A percentile compares a stretch with the other conserved stretches of the same genome.
phyloP scores from a whole-genome alignment of 805 yeast genomes.

The Starmera pachycereana region DNA sequence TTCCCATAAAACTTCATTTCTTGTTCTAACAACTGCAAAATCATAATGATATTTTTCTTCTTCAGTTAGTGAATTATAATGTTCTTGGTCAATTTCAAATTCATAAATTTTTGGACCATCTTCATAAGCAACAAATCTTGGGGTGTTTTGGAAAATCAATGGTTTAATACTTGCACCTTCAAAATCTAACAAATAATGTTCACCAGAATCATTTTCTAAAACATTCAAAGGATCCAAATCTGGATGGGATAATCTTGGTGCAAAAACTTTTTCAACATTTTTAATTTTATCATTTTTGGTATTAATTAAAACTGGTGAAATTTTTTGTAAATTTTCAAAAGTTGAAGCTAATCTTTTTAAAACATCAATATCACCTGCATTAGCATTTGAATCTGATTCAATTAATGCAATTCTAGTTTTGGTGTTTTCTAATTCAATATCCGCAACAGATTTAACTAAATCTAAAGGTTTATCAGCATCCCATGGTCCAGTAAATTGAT shows the following conservation, averaged over 20 bases:
- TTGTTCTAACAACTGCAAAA: conserved; percentile 80
- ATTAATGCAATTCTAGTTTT: conserved; percentile 46
- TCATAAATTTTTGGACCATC: conserved; percentile 82
- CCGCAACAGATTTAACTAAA: conserved; percentile 53
- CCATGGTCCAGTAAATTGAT: conserved; percentile 73
- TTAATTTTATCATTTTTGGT: conserved; percentile 44
- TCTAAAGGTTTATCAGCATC: conserved; percentile 43
- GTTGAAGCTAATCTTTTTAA: conserved; percentile 45
- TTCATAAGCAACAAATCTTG: conserved; percentile 69
- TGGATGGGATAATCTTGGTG: conserved; percentile 68
- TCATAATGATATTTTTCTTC: conserved; percentile 70
- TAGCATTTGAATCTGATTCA: conserved; percentile 35
- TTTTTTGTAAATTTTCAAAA: conserved; percentile 45
- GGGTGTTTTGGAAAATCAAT: conserved; percentile 65
- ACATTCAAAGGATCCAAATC: conserved; percentile 91
- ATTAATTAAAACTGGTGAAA: conserved; percentile 50
- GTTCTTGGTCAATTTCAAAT: conserved; percentile 63
- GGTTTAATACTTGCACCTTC: conserved; percentile 80
- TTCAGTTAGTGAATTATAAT: conserved; percentile 56
- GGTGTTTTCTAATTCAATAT: conserved; percentile 51
- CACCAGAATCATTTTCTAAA: conserved; percentile 31
- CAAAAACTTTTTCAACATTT: conserved; percentile 48
- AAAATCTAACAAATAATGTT: conserved; percentile 60
- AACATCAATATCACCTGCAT: conserved; percentile 31
- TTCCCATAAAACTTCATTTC: conserved; percentile 90